phyloP scores from a whole-genome alignment of 2,329 filamentous ascomycete genomes.

The Pochonia chlamydosporia region DNA sequence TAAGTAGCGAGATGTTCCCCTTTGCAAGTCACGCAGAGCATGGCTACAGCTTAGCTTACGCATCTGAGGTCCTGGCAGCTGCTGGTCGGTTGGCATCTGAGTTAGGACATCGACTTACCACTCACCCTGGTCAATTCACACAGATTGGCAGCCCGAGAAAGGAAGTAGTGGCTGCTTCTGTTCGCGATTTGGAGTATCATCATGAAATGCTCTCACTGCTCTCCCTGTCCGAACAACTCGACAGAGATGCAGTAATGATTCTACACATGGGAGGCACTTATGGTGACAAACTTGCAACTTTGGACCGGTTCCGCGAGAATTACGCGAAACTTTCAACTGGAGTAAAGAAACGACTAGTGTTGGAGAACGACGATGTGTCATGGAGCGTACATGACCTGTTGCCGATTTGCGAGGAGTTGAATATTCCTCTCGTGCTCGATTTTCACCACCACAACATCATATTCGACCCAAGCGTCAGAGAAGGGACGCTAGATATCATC shows the following conservation, averaged over 20 bases:
- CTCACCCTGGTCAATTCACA: conserved; percentile 89
- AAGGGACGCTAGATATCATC: conserved; percentile 80
- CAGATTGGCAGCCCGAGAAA: conserved; percentile 79
- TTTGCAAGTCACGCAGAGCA: conserved; percentile 86
- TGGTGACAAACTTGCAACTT: conserved; percentile 74
- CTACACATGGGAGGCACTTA: conserved; percentile 89
- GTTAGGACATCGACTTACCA: conserved; percentile 78
- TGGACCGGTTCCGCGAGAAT: conserved; percentile 72
- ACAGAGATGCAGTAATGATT: conserved; percentile 90
- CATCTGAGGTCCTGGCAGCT: conserved; percentile 68
- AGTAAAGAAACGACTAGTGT: conserved; percentile 74
- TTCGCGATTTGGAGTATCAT: conserved; percentile 84
- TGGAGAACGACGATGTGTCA: conserved; percentile 91
- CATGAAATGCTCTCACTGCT: conserved; percentile 77
- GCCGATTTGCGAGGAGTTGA: conserved; percentile 86
- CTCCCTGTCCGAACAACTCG: conserved; percentile 67
- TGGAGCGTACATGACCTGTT: conserved; percentile 91
- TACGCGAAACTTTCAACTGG: conserved; percentile 61
- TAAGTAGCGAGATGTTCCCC: conserved; percentile 95
- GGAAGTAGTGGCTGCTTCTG: conserved; percentile 68
- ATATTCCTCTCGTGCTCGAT: conserved; percentile 87
- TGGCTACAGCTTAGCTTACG: conserved; percentile 82
- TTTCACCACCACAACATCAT: conserved; percentile 95
- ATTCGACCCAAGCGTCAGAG: conserved; percentile 69
- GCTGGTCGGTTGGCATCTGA: conserved; percentile 71